Conservation (phyloP, 371 early-diverging fungal genomes). For the Coelomomyces lativittatus region DNA sequence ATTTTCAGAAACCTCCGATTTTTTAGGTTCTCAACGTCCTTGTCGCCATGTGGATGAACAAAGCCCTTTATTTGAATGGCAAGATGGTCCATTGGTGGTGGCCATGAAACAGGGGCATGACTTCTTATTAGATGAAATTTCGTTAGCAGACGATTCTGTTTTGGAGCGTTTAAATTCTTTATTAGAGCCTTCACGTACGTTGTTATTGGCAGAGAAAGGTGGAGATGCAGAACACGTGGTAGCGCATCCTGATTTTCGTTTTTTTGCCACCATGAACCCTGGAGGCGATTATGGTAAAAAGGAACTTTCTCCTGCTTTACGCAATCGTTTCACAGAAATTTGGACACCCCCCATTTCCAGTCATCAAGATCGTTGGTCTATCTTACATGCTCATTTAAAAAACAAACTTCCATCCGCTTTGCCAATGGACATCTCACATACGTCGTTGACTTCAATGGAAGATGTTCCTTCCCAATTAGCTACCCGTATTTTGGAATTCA, state of each 20-base stretch:
- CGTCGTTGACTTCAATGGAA: no score
- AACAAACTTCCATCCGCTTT: conserved; percentile 10
- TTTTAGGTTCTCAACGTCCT: conserved; percentile 94
- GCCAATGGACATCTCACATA: no score
- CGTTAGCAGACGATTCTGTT: conserved; percentile 97
- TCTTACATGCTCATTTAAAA: conserved; percentile 49
- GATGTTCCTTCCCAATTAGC: no score
- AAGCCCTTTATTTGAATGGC: conserved; percentile 68
- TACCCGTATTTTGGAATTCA: conserved; percentile 29
- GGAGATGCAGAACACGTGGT: conserved; percentile 51
- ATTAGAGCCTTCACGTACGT: conserved; percentile 72
- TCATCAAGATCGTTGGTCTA: conserved; percentile 51
- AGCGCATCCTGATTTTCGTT: conserved; percentile 61
- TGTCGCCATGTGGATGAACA: conserved; percentile 34
- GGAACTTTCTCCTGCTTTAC: conserved; percentile 96
- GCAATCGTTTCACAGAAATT: conserved; percentile 98
- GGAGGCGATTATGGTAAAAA: conserved; percentile 99
- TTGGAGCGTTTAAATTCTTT: conserved; percentile 96
- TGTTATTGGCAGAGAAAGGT: conserved; percentile 88
- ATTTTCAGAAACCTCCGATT: conserved; percentile 90
- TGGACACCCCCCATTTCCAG: conserved; percentile 83
- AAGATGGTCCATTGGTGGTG: conserved; percentile 84
- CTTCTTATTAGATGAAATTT: conserved; percentile 98
- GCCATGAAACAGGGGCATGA: conserved; percentile 83
- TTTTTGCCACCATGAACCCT: conserved; percentile 99